phyloP scores from a whole-genome alignment of 1,284 basidiomycete species.

The Melanopsichium pennsylvanicum region DNA sequence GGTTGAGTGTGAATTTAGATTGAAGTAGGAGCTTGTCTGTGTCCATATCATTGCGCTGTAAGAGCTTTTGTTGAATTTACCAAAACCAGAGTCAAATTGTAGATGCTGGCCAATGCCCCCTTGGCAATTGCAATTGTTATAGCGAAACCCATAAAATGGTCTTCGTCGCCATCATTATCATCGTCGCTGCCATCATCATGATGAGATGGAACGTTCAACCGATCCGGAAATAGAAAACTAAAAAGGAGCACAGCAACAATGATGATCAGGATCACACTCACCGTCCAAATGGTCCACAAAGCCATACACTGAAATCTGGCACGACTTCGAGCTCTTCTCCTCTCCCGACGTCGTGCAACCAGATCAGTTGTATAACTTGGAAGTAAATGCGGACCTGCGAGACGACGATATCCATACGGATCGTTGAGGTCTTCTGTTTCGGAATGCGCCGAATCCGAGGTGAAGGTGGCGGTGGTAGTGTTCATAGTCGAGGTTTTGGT shows the following conservation, averaged over 20 bases:
- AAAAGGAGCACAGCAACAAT: conserved; percentile 21
- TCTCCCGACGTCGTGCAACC: conserved; percentile 26
- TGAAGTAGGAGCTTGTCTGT: no score
- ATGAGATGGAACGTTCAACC: conserved; percentile 17
- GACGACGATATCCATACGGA: conserved; percentile 44
- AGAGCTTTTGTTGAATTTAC: no score
- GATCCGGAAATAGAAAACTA: conserved; percentile 28
- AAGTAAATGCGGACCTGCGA: conserved; percentile 42
- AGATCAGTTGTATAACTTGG: conserved; percentile 35
- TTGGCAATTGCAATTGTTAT: no score
- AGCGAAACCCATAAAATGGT: not conserved
- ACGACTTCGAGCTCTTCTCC: conserved; percentile 21
- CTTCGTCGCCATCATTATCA: not conserved
- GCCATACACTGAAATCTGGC: conserved; percentile 48
- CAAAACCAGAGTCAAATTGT: no score
- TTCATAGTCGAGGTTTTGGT: no score
- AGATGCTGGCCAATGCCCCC: no score
- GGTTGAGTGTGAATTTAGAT: no score
- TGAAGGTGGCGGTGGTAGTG: no score
- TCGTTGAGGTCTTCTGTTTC: conserved; percentile 23
- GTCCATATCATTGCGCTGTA: no score
- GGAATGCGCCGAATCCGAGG: no score
- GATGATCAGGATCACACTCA: conserved; percentile 23
- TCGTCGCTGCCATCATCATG: conserved; percentile 13
- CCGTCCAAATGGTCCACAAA: conserved; percentile 44